Conservation (phyloP, 2,329 filamentous ascomycete species). For the Penicillium freii region DNA sequence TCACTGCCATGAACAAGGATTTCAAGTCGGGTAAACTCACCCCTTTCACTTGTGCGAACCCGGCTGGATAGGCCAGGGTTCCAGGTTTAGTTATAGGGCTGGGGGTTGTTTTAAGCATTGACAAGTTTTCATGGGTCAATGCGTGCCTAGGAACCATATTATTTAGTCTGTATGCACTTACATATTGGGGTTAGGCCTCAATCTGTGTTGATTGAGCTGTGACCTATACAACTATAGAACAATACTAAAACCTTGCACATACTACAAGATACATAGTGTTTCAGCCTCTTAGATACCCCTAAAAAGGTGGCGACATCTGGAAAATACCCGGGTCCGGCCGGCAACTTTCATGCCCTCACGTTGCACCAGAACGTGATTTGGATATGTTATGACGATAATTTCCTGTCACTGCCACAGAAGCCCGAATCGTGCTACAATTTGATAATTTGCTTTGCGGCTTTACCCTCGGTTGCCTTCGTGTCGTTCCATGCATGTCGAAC, state of each 20-base stretch:
- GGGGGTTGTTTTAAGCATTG: neutral
- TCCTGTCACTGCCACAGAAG: neutral
- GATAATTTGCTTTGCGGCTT: neutral
- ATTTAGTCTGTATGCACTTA: too few species aligned
- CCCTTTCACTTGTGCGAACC: slow-evolving; percentile 15
- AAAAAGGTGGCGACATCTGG: too few species aligned
- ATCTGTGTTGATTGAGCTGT: neutral
- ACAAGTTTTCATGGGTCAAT: neutral
- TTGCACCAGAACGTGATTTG: neutral
- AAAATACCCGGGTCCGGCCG: neutral
- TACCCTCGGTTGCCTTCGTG: neutral
- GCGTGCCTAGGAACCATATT: neutral
- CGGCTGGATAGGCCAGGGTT: slow-evolving; percentile 9
- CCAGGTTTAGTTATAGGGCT: neutral
- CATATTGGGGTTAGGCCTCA: neutral
- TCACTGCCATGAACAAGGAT: slow-evolving; percentile 7
- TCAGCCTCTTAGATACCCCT: neutral
- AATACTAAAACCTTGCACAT: neutral
- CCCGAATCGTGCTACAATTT: too few species aligned
- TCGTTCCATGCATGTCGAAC: neutral
- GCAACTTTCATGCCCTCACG: neutral
- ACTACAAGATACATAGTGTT: neutral
- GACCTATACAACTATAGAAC: neutral
- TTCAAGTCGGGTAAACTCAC: slow-evolving; percentile 7
- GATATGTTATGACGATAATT: neutral